These are phyloP conservation scores for Nepenthes gracilis DNA, from an alignment of 148 eudicot species.

Conservation along the genomic window DNA sequence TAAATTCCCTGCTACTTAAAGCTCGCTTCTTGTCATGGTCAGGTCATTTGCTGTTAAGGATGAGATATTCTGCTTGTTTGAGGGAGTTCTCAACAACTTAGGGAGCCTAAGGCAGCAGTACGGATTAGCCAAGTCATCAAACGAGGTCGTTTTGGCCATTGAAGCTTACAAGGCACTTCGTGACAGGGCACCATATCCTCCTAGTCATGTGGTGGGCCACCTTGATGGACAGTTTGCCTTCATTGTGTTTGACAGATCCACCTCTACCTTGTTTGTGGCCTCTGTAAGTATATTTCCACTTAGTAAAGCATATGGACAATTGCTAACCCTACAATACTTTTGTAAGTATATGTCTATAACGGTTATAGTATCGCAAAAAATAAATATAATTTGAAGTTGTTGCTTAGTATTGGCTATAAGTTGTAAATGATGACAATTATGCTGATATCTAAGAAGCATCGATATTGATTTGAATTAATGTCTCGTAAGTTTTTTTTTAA, in stretches of 20 bases:
- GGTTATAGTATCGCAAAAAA: too few species aligned
- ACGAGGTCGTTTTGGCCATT: conserved; percentile 81
- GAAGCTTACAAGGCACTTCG: conserved; percentile 79
- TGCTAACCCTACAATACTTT: too few species aligned
- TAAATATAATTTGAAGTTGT: too few species aligned
- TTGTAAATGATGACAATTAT: too few species aligned
- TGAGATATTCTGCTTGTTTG: conserved; percentile 84
- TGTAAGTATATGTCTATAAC: too few species aligned
- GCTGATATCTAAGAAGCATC: too few species aligned
- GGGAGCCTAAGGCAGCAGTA: conserved; percentile 85
- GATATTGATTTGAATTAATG: too few species aligned
- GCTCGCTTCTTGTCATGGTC: neutral
- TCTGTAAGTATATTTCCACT: conserved; percentile 27
- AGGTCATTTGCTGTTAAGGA: conserved; percentile 86
- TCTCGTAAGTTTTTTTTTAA: too few species aligned
- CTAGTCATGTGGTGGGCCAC: conserved; percentile 84
- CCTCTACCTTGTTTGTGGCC: conserved; percentile 82
- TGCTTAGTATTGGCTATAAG: too few species aligned
- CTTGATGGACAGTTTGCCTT: conserved; percentile 85
- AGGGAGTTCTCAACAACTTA: conserved; percentile 76
- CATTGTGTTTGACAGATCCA: conserved; percentile 67
- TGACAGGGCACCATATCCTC: conserved; percentile 93
- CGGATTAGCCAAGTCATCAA: conserved; percentile 48
- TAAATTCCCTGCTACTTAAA: too few species aligned
- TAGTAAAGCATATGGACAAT: too few species aligned